Conservation (phyloP, 805 yeast genomes). For the Torulaspora quercuum region DNA sequence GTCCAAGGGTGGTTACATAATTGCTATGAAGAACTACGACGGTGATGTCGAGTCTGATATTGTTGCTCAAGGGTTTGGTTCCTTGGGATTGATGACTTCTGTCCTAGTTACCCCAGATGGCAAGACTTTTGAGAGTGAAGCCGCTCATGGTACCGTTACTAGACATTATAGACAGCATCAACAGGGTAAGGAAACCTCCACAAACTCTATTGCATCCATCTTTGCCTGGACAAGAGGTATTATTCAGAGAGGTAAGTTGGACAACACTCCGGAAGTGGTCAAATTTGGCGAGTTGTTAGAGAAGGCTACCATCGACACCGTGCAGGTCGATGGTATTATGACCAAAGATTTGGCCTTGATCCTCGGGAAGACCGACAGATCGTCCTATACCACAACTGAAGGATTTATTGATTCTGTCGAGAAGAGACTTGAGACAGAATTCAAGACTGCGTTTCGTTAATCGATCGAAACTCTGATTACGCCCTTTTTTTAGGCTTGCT, state of each 20-base stretch:
- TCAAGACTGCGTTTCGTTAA: slow-evolving; percentile 15
- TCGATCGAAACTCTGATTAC: slow-evolving; percentile 6
- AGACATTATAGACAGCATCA: slow-evolving; percentile 96
- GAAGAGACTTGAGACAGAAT: slow-evolving; percentile 46
- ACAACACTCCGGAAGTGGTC: slow-evolving; percentile 78
- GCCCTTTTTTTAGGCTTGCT: no score
- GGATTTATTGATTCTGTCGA: slow-evolving; percentile 86
- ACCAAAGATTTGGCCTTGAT: slow-evolving; percentile 94
- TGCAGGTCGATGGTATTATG: slow-evolving; percentile 79
- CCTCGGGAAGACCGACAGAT: slow-evolving; percentile 79
- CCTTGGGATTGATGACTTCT: slow-evolving; percentile 95
- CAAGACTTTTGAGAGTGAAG: slow-evolving; percentile 91
- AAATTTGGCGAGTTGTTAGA: slow-evolving; percentile 77
- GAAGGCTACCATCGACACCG: slow-evolving; percentile 82
- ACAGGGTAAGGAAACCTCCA: slow-evolving; percentile 94
- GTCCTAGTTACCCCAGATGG: slow-evolving; percentile 97
- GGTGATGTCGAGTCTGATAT: slow-evolving; percentile 97
- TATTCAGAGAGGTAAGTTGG: slow-evolving; percentile 87
- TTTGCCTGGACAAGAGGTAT: slow-evolving; percentile 97
- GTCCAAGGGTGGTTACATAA: slow-evolving; percentile 89
- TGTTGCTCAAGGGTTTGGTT: slow-evolving; percentile 97
- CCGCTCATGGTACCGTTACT: slow-evolving; percentile 99
- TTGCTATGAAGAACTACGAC: slow-evolving; percentile 96
- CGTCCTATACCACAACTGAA: slow-evolving; percentile 82
- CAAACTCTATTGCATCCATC: slow-evolving; percentile 95